phyloP scores from a whole-genome alignment of 306 rosid genomes.

The Astragalus membranaceus region DNA sequence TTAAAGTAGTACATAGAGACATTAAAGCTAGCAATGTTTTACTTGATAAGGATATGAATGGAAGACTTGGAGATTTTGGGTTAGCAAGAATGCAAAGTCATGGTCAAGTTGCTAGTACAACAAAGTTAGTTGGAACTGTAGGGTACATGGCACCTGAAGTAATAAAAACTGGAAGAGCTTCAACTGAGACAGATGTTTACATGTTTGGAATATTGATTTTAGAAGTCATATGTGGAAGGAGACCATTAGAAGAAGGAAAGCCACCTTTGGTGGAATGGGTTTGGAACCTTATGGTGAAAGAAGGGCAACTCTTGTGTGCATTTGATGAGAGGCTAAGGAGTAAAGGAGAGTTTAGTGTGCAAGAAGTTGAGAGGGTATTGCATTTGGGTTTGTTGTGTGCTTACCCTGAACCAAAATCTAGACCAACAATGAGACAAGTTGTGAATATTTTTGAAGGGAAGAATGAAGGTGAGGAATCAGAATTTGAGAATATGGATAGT shows the following conservation, averaged over 20 bases:
- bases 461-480: conserved; percentile 31
- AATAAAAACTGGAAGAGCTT: conserved; percentile 56
- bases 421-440: conserved; percentile 80
- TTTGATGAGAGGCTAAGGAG: conserved; percentile 51
- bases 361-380: conserved; percentile 48
- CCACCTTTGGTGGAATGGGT: conserved; percentile 53
- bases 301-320: conserved; percentile 42
- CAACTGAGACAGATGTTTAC: conserved; percentile 63
- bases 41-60: conserved; percentile 77
- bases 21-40: conserved; percentile 86
- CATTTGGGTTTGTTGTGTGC: conserved; percentile 82
- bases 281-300: conserved; percentile 40
- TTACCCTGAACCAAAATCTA: conserved; percentile 50
- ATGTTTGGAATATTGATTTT: conserved; percentile 69
- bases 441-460: conserved; percentile 63
- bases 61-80: conserved; percentile 78
- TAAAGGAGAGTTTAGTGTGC: conserved; percentile 33
- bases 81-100: conserved; percentile 65
- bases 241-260: conserved; percentile 75
- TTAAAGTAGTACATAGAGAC: conserved; percentile 70
- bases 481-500: conserved; percentile 41
- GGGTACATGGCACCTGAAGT: conserved; percentile 87
- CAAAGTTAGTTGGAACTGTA: conserved; percentile 67
- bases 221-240: conserved; percentile 83
- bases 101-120: conserved; percentile 55